Base-by-base conservation (phyloP, 192 early-diverging fungal genomes). In the Mortierella antarctica region DNA sequence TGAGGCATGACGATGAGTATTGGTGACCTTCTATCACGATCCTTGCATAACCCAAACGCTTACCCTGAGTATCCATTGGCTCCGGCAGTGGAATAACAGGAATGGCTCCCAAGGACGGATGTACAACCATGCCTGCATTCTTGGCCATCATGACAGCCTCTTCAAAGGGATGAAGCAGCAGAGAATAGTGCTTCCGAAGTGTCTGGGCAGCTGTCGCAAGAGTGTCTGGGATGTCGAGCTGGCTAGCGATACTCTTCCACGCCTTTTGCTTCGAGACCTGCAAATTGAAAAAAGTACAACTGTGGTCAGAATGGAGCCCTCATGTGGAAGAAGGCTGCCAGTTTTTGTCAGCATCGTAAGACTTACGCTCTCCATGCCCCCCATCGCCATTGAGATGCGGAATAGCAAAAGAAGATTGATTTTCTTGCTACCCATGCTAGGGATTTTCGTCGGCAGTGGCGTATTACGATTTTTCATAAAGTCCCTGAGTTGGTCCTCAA, bases 291-390 rank as follows among this genome's bases (percentile, higher is more conserved):
- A 52, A 62, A 10, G 5, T 17, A 15, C 15, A 18, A 44, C 6
- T 1, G 11, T 54, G 9, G 11, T 51, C 9, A 60, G 11, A 21
- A 42, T 59, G 9, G 57, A 41, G 41, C 13, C 21, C 2, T n/a
- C 44, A 46, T 20, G 42, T 2, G 15, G 8, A 14, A 62, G 8
- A 31, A 31, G 31, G 51, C 48, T 31, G 2, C 21, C 41, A 40
- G 41, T 47, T 5, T 41, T 48, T 20, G 17, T 18, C 17, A 47
- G 23, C 12, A 9, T 44, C 40, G n/a, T 59, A 9, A 44, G 2
- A 72, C 77, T 63, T 68, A 80, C 77, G 60, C 77, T 80, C 53
- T 80, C 77, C 77, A 80, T 80, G 20, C 77, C 77, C 11, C 77
- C 77, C 77, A 80, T 80, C 11, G 77, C 49, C 70, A 80, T 80